Conservation (phyloP, 257 asterid species). For the Buddleja alternifolia region DNA sequence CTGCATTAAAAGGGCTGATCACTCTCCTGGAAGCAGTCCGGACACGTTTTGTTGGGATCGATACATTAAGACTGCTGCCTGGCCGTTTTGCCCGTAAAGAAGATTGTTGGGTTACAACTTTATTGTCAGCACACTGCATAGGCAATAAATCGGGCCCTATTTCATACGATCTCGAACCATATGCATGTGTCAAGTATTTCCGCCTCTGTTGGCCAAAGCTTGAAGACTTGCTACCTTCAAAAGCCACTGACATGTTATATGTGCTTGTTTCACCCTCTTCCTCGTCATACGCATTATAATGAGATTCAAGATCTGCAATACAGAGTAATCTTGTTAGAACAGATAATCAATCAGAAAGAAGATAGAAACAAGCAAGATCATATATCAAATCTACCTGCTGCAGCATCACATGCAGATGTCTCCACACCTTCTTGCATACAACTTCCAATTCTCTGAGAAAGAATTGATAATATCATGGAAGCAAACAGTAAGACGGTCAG, state of each 20-base stretch:
- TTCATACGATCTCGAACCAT: slow-evolving; percentile 60
- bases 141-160: slow-evolving; percentile 58
- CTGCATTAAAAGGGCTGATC: slow-evolving; percentile 75
- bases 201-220: slow-evolving; percentile 70
- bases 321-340: slow-evolving; percentile 27
- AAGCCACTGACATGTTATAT: slow-evolving; percentile 55
- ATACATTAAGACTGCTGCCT: slow-evolving; percentile 72
- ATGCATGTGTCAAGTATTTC: slow-evolving; percentile 54
- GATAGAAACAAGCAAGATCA: slow-evolving; percentile 19
- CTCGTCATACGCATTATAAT: slow-evolving; percentile 60
- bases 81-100: slow-evolving; percentile 65
- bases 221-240: slow-evolving; percentile 56
- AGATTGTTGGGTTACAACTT: slow-evolving; percentile 54
- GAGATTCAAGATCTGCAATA: slow-evolving; percentile 61
- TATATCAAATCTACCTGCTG: slow-evolving; percentile 59
- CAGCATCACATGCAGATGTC: slow-evolving; percentile 69
- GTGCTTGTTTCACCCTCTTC: slow-evolving; percentile 85
- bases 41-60: slow-evolving; percentile 90
- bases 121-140: slow-evolving; percentile 60
- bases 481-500: slow-evolving; percentile 10
- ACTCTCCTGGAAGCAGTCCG: slow-evolving; percentile 89
- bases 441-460: slow-evolving; percentile 66
- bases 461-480: slow-evolving; percentile 22
- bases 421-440: slow-evolving; percentile 76
- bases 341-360: slow-evolving; percentile 29